phyloP scores from a whole-genome alignment of 345 rosid species.

The Psidium friedrichsthalianum region DNA sequence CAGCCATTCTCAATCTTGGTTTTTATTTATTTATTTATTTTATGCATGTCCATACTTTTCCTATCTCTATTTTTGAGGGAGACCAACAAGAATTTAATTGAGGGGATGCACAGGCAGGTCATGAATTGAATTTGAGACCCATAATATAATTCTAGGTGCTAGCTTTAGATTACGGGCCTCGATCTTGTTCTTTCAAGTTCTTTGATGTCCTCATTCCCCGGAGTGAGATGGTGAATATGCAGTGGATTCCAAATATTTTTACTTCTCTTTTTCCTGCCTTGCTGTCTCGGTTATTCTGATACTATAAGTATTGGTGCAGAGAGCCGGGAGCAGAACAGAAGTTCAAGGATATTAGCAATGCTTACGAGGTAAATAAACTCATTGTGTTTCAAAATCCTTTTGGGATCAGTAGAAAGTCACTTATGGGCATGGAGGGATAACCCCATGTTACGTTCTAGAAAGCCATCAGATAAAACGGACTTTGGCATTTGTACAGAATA shows the following conservation, averaged over 20 bases:
- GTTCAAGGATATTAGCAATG: slow-evolving; percentile 97
- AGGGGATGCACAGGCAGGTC: not conserved
- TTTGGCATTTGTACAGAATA: not conserved
- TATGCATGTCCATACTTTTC: not conserved
- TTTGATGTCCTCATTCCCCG: not conserved
- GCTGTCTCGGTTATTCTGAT: not conserved
- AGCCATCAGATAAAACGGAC: not conserved
- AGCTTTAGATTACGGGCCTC: not conserved
- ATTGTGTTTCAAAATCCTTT: not conserved
- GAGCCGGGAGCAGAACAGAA: slow-evolving; percentile 86
- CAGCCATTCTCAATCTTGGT: not conserved
- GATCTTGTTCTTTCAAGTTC: not conserved
- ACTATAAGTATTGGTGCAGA: slow-evolving; percentile 27
- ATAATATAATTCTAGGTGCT: not conserved
- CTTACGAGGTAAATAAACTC: slow-evolving; percentile 64
- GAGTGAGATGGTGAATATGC: not conserved
- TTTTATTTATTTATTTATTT: not conserved
- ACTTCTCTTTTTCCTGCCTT: not conserved
- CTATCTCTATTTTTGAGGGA: not conserved
- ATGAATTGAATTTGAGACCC: not conserved
- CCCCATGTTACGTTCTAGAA: not conserved
- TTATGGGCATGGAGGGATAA: not conserved
- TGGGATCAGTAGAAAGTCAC: not conserved
- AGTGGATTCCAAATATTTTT: not conserved
- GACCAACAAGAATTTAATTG: not conserved